Evolutionary conservation across 1,284 basidiomycete genomes (phyloP), one percentile per base, ranked within the genome.

Genomic region (Tylopilus sp.): DNA sequence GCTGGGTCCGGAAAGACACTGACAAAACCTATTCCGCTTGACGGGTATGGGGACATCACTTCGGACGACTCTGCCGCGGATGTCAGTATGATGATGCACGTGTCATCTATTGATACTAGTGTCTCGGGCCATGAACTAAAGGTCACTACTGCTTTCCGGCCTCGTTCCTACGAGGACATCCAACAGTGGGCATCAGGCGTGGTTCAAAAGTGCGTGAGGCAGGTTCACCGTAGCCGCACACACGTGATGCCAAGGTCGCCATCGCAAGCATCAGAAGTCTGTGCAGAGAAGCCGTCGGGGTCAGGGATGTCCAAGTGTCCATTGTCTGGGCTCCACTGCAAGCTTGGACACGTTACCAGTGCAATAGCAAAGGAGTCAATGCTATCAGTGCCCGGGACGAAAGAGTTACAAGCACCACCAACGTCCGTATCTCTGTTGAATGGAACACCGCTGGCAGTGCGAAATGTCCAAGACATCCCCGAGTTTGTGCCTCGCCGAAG

Each of bases 241-340:
- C 36, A 36, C 1, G 53, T 33, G n/a, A 60, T 64, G 15, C 73
- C 71, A 53, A 62, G 19, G 2, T 78, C 73, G 26, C 74, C 76
- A 13, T 75, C 76, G 38, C 76, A 74, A 32, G 65, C 52, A 8
- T 74, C 76, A 52, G 76, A 78, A 18, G 57, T 75, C 32, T 74
- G 73, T n/a, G 74, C 76, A 24, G 73, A 74, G 64, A 75, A 65
- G 55, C 73, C 73, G n/a, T 72, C 62, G 8, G 63, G 73, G 16
- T 63, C 61, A 4, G 73, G 71, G 8, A 60, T 55, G 51, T 77
- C 72, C 82, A 85, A 83, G 83, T 68, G 74, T 67, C 72, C 85
- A 82, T 68, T 84, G 82, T 62, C 84, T 84, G 64, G 73, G 16
- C 58, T 77, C n/a, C 73, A 74, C 32, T 66, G 71, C 64, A 77